These are phyloP conservation scores for Fusarium sp. DNA, from an alignment of 2,329 filamentous ascomycete genomes.

Conservation along the genomic window DNA sequence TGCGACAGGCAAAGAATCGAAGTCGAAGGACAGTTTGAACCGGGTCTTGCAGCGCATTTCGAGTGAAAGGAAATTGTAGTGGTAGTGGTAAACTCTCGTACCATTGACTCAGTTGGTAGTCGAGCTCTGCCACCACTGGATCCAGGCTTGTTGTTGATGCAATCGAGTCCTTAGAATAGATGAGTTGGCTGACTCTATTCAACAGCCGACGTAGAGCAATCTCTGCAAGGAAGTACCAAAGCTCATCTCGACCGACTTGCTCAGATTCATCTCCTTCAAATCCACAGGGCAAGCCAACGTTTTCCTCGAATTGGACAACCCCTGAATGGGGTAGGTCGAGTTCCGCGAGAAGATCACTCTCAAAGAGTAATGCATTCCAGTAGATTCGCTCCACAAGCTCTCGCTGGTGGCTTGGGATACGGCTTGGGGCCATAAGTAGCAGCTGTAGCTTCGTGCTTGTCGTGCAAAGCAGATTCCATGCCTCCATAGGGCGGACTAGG, in stretches of 20 bases:
- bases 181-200: slow-evolving; percentile 81
- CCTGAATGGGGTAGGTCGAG: slow-evolving; percentile 85
- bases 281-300: slow-evolving; percentile 79
- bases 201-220: slow-evolving; percentile 81
- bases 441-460: slow-evolving; percentile 85
- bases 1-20: slow-evolving; percentile 85
- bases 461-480: slow-evolving; percentile 82
- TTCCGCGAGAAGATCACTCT: slow-evolving; percentile 82
- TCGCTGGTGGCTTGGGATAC: slow-evolving; percentile 75
- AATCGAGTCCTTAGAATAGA: slow-evolving; percentile 79
- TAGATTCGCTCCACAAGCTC: slow-evolving; percentile 82
- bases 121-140: slow-evolving; percentile 81
- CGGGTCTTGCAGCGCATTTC: slow-evolving; percentile 73
- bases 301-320: slow-evolving; percentile 84
- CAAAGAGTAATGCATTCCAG: slow-evolving; percentile 85
- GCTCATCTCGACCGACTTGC: slow-evolving; percentile 75
- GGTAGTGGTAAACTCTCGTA: slow-evolving; percentile 80
- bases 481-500: slow-evolving; percentile 82
- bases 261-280: slow-evolving; percentile 78
- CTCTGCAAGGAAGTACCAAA: slow-evolving; percentile 89
- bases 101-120: slow-evolving; percentile 86
- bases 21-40: slow-evolving; percentile 83
- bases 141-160: slow-evolving; percentile 78
- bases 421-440: slow-evolving; percentile 76
- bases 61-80: slow-evolving; percentile 80